phyloP scores from a whole-genome alignment of 805 yeast species.

The Spathaspora boniae region DNA sequence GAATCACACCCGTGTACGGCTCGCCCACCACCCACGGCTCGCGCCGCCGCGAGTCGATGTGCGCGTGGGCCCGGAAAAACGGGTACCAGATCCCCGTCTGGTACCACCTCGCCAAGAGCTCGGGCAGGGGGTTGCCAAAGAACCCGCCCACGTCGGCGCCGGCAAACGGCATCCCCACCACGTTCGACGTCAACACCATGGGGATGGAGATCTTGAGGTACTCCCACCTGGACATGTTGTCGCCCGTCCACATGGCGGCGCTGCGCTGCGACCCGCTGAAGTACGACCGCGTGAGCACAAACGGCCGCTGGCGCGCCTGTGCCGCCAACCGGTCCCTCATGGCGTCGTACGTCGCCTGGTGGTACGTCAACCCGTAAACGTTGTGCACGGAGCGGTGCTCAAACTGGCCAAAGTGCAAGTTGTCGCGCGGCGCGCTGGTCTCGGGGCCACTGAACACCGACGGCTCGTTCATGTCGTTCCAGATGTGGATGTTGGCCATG shows the following conservation, averaged over 20 bases:
- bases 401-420: constrained; percentile 71
- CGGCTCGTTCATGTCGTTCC: constrained; percentile 99
- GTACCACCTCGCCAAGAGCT: constrained; percentile 87
- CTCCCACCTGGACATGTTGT: constrained; percentile 91
- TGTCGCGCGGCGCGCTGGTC: constrained; percentile 81
- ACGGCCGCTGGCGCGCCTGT: constrained; percentile 60
- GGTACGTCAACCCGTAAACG: constrained; percentile 73
- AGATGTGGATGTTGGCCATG: constrained; percentile 64
- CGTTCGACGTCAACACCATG: constrained; percentile 77
- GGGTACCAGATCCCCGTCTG: constrained; percentile 97
- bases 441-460: constrained; percentile 95
- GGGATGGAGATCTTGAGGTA: constrained; percentile 78
- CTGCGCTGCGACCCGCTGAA: constrained; percentile 90
- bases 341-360: constrained; percentile 74
- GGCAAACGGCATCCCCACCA: constrained; percentile 84
- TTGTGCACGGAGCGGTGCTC: constrained; percentile 94
- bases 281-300: constrained; percentile 80
- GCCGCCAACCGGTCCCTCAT: constrained; percentile 47
- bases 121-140: constrained; percentile 83
- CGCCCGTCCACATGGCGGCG: constrained; percentile 98
- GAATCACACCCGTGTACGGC: constrained; percentile 61
- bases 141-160: constrained; percentile 99
- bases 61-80: constrained; percentile 95
- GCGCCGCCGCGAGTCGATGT: constrained; percentile 85
- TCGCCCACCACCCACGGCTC: constrained; percentile 90